Evolutionary conservation across 2,329 filamentous ascomycete genomes (phyloP).

Genomic region (Cladorrhinum sp.): DNA sequence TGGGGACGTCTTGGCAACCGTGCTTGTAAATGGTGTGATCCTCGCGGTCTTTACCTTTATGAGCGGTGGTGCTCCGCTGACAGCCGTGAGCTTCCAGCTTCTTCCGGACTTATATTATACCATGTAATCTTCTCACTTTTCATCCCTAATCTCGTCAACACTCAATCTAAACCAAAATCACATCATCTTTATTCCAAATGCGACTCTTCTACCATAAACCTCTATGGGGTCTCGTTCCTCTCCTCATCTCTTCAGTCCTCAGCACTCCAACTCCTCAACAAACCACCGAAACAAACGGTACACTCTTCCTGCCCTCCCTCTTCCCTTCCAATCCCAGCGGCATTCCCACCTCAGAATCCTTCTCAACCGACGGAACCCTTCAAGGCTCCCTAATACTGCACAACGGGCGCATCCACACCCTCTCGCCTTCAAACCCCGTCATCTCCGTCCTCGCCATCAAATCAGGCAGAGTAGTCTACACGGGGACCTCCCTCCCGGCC

Average conservation of each 20-base stretch:
- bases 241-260: not conserved
- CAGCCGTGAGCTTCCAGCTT: not conserved
- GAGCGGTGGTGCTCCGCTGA: not conserved
- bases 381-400: conserved; percentile 27
- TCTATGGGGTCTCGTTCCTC: not conserved
- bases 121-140: no score
- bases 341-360: not conserved
- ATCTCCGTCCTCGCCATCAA: conserved; percentile 27
- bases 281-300: not conserved
- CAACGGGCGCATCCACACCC: conserved; percentile 30
- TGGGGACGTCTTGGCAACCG: not conserved
- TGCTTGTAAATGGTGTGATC: not conserved
- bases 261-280: not conserved
- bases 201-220: not conserved
- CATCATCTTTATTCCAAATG: not conserved
- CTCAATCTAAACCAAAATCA: not conserved
- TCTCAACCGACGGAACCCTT: conserved; percentile 8
- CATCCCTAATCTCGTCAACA: no score
- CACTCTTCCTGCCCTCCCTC: not conserved
- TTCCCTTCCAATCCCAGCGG: not conserved
- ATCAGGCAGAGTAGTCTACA: conserved; percentile 28
- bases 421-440: conserved; percentile 18
- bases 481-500: conserved; percentile 24
- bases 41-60: not conserved
- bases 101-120: no score